phyloP scores from a whole-genome alignment of 345 rosid species.

The Turritis glabra region DNA sequence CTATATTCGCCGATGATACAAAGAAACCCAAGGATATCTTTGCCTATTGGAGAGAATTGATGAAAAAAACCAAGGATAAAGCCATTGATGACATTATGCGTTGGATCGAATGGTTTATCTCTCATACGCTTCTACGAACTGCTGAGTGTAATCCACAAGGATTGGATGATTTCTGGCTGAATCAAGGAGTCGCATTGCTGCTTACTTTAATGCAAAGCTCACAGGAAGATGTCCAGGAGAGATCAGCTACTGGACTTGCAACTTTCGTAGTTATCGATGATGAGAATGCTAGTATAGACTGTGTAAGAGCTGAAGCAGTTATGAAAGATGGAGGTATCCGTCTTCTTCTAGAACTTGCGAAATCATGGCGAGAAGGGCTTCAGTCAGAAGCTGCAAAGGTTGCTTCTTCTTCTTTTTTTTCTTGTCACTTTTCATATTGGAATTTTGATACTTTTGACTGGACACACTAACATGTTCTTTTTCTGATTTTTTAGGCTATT shows the following conservation, averaged over 20 bases:
- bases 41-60: conserved; percentile 53
- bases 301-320: conserved; percentile 86
- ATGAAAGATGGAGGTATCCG: conserved; percentile 76
- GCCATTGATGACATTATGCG: conserved; percentile 56
- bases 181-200: conserved; percentile 74
- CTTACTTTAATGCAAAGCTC: conserved; percentile 73
- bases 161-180: conserved; percentile 75
- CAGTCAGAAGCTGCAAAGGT: conserved; percentile 92
- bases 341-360: conserved; percentile 75
- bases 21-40: conserved; percentile 54
- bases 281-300: conserved; percentile 78
- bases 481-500: conserved; percentile 55
- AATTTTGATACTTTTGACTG: neutral
- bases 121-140: conserved; percentile 65
- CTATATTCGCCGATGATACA: conserved; percentile 55
- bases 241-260: conserved; percentile 92
- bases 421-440: neutral
- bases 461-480: conserved; percentile 10
- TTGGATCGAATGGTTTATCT: conserved; percentile 80
- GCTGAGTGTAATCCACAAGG: conserved; percentile 80
- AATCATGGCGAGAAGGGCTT: conserved; percentile 85
- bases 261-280: conserved; percentile 85
- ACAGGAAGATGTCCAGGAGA: conserved; percentile 87
- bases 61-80: conserved; percentile 41
- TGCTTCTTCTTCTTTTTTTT: neutral